Percentiles rank a stretch among this genome's conserved stretches.
Evolutionary conservation across 2,329 filamentous ascomycete species (phyloP).

Genomic region (Tothia fuscella): DNA sequence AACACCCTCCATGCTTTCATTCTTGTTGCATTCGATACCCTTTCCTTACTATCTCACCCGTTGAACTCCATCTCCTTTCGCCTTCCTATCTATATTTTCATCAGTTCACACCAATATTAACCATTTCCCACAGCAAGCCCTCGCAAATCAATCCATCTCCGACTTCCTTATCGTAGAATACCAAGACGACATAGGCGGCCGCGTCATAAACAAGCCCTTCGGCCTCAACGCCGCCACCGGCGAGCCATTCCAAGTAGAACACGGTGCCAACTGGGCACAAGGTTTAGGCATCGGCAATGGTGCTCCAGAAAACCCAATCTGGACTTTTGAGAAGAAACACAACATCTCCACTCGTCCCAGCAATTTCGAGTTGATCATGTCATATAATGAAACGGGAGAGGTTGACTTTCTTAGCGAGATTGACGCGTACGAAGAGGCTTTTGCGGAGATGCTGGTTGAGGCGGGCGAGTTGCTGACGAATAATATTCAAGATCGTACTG

Average conservation of each 20-base stretch:
- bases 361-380: conserved; percentile 45
- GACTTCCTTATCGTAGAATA: conserved; percentile 57
- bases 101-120: conserved; percentile 14
- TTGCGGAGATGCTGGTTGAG: conserved; percentile 34
- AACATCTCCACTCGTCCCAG: conserved; percentile 44
- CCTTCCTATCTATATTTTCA: background rate
- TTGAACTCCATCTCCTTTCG: too few species aligned
- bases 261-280: conserved; percentile 56
- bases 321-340: conserved; percentile 46
- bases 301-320: conserved; percentile 46
- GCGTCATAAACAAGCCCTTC: conserved; percentile 46
- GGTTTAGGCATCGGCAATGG: conserved; percentile 27
- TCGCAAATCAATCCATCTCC: conserved; percentile 46
- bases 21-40: too few species aligned
- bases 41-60: background rate
- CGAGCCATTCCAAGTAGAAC: conserved; percentile 45
- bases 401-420: conserved; percentile 40
- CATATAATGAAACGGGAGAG: conserved; percentile 47
- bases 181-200: conserved; percentile 50
- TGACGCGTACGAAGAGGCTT: conserved; percentile 38
- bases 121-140: too few species aligned
- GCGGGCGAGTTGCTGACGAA: conserved; percentile 46
- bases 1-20: too few species aligned
- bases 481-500: conserved; percentile 50
- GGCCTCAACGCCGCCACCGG: conserved; percentile 38